These are phyloP conservation scores for Fusarium multiceps DNA, from an alignment of 2,329 filamentous ascomycete species.

Conservation along the genomic window DNA sequence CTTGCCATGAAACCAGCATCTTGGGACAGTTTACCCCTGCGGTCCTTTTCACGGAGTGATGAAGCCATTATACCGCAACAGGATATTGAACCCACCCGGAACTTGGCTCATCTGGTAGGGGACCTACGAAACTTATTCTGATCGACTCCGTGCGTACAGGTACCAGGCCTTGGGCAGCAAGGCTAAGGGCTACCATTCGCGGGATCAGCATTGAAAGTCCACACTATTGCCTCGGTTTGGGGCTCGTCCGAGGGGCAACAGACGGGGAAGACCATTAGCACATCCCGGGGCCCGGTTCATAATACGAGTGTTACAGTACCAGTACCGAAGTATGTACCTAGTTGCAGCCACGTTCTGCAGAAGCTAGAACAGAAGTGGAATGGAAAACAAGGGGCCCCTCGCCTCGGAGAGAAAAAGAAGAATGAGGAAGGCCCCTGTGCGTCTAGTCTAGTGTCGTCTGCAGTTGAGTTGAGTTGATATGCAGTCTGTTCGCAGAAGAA, in stretches of 20 bases:
- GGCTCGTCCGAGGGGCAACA: neutral
- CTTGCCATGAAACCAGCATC: slow-evolving; percentile 20
- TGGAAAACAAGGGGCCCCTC: neutral
- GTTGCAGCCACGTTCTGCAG: neutral
- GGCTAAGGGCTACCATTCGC: slow-evolving; percentile 1
- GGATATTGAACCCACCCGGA: slow-evolving; percentile 11
- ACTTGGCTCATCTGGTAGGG: slow-evolving; percentile 3
- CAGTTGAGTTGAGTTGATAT: slow-evolving; percentile 10
- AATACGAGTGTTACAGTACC: neutral
- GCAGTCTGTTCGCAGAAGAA: neutral
- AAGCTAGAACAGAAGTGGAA: neutral
- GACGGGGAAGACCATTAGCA: slow-evolving; percentile 2
- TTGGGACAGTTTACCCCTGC: slow-evolving; percentile 6
- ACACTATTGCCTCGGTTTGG: slow-evolving; percentile 17
- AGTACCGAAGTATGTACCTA: neutral
- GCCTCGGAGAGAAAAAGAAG: slow-evolving; percentile 6
- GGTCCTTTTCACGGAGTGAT: slow-evolving; percentile 25
- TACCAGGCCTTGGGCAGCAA: slow-evolving; percentile 26
- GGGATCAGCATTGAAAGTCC: slow-evolving; percentile 1
- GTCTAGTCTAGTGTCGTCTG: neutral
- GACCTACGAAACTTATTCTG: neutral
- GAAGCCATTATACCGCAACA: slow-evolving; percentile 8
- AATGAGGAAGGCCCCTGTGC: neutral
- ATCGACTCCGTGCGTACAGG: neutral
- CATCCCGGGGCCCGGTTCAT: neutral